Evolutionary conservation across 169 alveolate genomes (phyloP).

Genomic region (Gregarina niphandrodes): DNA sequence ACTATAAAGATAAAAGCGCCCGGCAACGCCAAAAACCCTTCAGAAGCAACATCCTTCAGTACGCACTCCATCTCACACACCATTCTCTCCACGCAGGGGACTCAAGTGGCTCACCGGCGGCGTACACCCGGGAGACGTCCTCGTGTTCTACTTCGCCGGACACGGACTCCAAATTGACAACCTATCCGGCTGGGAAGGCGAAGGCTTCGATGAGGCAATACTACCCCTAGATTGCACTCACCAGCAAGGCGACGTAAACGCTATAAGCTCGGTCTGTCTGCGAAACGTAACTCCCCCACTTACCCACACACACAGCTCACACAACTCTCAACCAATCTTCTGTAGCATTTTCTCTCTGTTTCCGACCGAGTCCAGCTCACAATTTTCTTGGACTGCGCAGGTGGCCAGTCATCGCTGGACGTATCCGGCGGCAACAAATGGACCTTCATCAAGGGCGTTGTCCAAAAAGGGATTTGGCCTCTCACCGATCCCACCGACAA

Average conservation of each 20-base stretch:
- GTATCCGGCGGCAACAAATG: slow-evolving; percentile 39
- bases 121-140: slow-evolving; percentile 39
- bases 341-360: slow-evolving; percentile 17
- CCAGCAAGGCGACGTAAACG: background rate
- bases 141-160: slow-evolving; percentile 58
- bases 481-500: slow-evolving; percentile 52
- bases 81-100: slow-evolving; percentile 16
- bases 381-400: slow-evolving; percentile 50
- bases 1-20: slow-evolving; percentile 2
- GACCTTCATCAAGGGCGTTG: slow-evolving; percentile 57
- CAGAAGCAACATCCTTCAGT: slow-evolving; percentile 11
- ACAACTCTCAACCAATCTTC: slow-evolving; percentile 22
- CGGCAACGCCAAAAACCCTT: slow-evolving; percentile 1
- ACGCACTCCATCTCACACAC: slow-evolving; percentile 8
- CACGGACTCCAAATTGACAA: slow-evolving; percentile 61
- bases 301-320: no score
- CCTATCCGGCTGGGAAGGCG: slow-evolving; percentile 66
- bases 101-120: slow-evolving; percentile 49
- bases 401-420: slow-evolving; percentile 58
- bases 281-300: slow-evolving; percentile 1
- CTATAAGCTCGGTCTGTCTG: background rate
- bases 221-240: slow-evolving; percentile 48
- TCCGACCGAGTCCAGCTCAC: slow-evolving; percentile 33
- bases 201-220: slow-evolving; percentile 65
- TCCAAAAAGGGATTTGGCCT: slow-evolving; percentile 64